Base-by-base conservation (phyloP, 2,329 filamentous ascomycete species). In the Penicillium sp. region DNA sequence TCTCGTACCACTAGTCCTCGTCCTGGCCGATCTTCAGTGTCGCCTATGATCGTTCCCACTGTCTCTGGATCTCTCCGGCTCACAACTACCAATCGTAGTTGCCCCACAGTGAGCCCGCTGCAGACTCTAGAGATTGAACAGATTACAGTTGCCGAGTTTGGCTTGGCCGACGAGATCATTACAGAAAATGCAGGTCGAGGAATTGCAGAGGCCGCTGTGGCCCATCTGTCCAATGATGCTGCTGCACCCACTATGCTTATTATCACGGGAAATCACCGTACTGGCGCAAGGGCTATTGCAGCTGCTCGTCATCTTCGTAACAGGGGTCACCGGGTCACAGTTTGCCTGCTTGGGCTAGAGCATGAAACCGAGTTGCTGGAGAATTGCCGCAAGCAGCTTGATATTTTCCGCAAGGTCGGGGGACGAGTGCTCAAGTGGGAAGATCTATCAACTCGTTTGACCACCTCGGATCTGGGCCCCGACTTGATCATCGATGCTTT, bases 51-150 rank as follows among this genome's bases (percentile, higher is more conserved):
- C 39, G 72, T 69, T 9, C 65, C 71, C 3, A 67, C 64, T 42
- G 64, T 70, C 9, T 61, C 72, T 32, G 51, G 51, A 14, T 74
- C 74, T 42, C 76, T 87, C 48, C 77, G 78, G 18, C 70, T 86
- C n/a, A 70, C 75, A n/a, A 75, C 77, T 1, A 82, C 77, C 30
- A 80, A 81, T 57, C 74, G 79, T 47, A 75, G 75, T 51, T 86
- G 84, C 58, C 80, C 83, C 30, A 80, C 80, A 7, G 77, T 86
- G 45, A 81, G 80, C 41, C 84, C 93, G 6, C 78, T 94, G 36
- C 91, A 96, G 67, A 94, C 97, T 84, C 83, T 96, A 27, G 93
- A 94, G 58, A 83, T 97, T 1, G 94, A 97, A 74, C 92, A 94
- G 66, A 89, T 95, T 52, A 91, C 92, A 0, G 87, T 91, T 56